phyloP scores from a whole-genome alignment of 1,284 basidiomycete genomes.

The Grifola frondosa region DNA sequence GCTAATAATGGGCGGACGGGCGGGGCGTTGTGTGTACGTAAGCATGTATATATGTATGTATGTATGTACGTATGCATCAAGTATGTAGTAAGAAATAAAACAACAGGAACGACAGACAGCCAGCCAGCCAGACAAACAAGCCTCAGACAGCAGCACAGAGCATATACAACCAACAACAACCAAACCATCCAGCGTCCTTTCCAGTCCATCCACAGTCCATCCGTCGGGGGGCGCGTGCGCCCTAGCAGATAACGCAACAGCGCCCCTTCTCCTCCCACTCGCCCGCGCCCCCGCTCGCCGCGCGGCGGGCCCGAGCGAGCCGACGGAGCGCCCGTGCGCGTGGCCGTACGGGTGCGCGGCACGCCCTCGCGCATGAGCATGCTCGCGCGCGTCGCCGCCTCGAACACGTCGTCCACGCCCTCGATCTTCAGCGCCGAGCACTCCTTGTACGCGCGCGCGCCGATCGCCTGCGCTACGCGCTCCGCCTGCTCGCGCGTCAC shows the following conservation, averaged over 20 bases:
- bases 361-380: constrained; percentile 90
- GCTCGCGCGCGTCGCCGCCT: constrained; percentile 90
- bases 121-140: too few relatives aligned
- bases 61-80: too few relatives aligned
- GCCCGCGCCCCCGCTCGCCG: constrained; percentile 49
- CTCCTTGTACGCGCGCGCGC: constrained; percentile 90
- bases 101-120: too few relatives aligned
- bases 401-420: constrained; percentile 94
- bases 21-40: too few relatives aligned
- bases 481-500: constrained; percentile 77
- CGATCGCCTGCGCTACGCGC: constrained; percentile 76
- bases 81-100: too few relatives aligned
- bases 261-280: constrained; percentile 45
- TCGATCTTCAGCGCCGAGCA: constrained; percentile 90
- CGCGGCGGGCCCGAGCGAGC: constrained; percentile 42
- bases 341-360: constrained; percentile 37
- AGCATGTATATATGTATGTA: too few relatives aligned
- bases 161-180: too few relatives aligned
- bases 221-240: too few relatives aligned
- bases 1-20: too few relatives aligned
- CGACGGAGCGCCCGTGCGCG: constrained; percentile 17
- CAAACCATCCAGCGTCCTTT: too few relatives aligned
- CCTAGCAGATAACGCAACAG: constrained; percentile 41
- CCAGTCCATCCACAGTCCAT: too few relatives aligned
- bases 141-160: too few relatives aligned